Evolutionary conservation across 176 grass and related monocot species (phyloP).

Genomic region (Carex kokanica): DNA sequence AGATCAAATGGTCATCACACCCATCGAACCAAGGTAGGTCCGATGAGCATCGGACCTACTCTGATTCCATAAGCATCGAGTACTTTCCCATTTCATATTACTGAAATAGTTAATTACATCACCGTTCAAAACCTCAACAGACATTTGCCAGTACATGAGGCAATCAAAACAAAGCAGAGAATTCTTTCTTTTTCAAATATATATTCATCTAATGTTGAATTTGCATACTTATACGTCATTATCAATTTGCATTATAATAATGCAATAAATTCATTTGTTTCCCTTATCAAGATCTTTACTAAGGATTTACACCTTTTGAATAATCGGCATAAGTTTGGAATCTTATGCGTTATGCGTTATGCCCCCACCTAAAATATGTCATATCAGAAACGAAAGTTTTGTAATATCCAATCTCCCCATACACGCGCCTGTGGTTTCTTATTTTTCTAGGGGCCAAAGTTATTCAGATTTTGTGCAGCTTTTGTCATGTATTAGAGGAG

Average conservation of each 20-base stretch:
- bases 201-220: not conserved
- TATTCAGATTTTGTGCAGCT: too few species aligned
- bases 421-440: not conserved
- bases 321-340: not conserved
- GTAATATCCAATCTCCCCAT: not conserved
- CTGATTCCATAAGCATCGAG: too few species aligned
- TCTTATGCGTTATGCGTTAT: not conserved
- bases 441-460: not conserved
- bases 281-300: not conserved
- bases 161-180: too few species aligned
- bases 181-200: not conserved
- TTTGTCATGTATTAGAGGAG: too few species aligned
- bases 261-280: not conserved
- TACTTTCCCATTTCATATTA: too few species aligned
- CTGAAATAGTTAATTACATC: too few species aligned
- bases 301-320: not conserved
- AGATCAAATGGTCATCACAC: too few species aligned
- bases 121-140: too few species aligned
- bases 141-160: too few species aligned
- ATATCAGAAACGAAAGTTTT: not conserved
- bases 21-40: too few species aligned
- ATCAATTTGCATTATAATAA: not conserved
- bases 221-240: not conserved
- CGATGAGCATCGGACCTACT: too few species aligned
- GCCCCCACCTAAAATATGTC: not conserved